These are phyloP conservation scores for Claviceps citrina DNA, from an alignment of 2,329 filamentous ascomycete genomes.

Conservation along the genomic window DNA sequence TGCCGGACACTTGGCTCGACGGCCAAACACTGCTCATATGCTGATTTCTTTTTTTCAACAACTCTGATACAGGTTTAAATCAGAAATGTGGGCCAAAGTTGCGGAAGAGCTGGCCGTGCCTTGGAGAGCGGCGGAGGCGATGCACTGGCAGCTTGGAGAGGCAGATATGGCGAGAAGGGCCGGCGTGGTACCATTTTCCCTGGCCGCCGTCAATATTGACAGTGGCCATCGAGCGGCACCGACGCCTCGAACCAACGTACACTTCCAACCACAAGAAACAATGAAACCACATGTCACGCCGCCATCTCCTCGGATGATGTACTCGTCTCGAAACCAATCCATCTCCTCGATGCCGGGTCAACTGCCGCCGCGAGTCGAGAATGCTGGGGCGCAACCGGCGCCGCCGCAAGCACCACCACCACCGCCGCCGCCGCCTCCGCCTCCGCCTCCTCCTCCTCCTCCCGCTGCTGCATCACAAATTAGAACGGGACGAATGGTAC, in stretches of 20 bases:
- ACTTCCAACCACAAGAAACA: constrained; percentile 32
- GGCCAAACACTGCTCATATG: too few relatives aligned
- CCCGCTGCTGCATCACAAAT: too few relatives aligned
- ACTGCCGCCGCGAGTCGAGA: constrained; percentile 13
- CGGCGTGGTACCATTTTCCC: constrained; percentile 71
- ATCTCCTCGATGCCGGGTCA: constrained; percentile 21
- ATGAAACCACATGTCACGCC: constrained; percentile 27
- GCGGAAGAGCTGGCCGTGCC: constrained; percentile 90
- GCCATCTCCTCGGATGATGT: constrained; percentile 25
- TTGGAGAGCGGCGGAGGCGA: constrained; percentile 89
- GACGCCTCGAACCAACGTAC: constrained; percentile 24
- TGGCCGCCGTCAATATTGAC: constrained; percentile 41
- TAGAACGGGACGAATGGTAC: constrained; percentile 8
- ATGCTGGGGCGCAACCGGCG: constrained; percentile 9
- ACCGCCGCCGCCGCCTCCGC: constrained; percentile 16
- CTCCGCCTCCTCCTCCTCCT: constrained; percentile 17
- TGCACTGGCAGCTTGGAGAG: constrained; percentile 96
- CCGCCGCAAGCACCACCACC: background rate
- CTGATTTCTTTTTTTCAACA: background rate
- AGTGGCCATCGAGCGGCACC: constrained; percentile 24
- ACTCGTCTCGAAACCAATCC: constrained; percentile 22
- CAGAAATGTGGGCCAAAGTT: constrained; percentile 94
- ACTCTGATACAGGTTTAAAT: constrained; percentile 69
- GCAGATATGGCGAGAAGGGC: constrained; percentile 86
- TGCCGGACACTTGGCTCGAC: too few relatives aligned